These are phyloP conservation scores for Chaetomiaceae sp. DNA, from an alignment of 2,329 filamentous ascomycete species.

Conservation along the genomic window DNA sequence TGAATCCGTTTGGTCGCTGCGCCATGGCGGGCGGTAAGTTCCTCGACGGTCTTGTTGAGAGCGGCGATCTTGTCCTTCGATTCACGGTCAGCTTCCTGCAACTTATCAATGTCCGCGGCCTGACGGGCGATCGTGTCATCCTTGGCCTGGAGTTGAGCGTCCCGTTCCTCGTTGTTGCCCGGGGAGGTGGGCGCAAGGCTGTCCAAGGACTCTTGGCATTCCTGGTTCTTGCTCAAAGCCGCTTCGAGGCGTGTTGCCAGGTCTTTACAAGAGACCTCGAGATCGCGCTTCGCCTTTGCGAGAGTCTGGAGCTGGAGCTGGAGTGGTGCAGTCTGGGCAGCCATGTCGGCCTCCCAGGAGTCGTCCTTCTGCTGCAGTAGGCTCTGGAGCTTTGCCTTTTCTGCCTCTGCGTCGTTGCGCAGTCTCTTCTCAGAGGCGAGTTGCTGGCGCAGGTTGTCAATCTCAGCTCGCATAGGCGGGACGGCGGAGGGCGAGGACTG, in stretches of 20 bases:
- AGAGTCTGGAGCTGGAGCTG: constrained; percentile 2
- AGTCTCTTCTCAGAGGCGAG: not conserved
- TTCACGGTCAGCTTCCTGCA: not conserved
- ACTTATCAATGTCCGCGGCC: not conserved
- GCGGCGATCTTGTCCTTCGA: too few relatives aligned
- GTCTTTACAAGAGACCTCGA: not conserved
- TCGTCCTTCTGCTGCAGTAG: not conserved
- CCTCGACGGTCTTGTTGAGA: not conserved
- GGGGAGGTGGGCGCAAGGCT: not conserved
- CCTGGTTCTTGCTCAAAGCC: not conserved
- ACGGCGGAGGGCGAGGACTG: not conserved
- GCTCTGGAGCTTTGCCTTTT: not conserved
- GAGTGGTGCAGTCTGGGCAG: not conserved
- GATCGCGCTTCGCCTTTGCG: not conserved
- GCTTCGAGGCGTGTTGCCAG: not conserved
- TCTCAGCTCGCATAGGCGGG: not conserved
- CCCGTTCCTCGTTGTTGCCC: not conserved
- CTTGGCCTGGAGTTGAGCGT: not conserved
- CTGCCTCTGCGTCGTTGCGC: not conserved
- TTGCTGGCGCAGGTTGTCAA: not conserved
- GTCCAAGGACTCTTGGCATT: not conserved
- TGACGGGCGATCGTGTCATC: not conserved
- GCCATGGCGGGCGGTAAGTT: not conserved
- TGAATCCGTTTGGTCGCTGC: not conserved
- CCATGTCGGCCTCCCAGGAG: not conserved